Conservation (phyloP, 2,329 filamentous ascomycete species). For the Trichoderma afroharzianum region DNA sequence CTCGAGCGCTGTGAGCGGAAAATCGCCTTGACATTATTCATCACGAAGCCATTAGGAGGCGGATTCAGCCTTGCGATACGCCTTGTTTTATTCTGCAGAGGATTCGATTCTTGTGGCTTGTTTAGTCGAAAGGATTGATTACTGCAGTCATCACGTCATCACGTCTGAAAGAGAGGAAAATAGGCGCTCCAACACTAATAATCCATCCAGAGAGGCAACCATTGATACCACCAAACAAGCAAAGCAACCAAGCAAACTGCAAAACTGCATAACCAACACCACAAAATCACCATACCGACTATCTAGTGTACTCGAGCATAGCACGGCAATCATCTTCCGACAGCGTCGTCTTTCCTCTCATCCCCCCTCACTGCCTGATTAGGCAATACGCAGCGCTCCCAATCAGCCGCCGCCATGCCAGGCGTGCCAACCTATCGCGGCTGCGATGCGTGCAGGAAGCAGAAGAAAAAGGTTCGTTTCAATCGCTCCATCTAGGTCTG, state of each 20-base stretch:
- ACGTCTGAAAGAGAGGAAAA: not conserved
- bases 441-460: conserved; percentile 48
- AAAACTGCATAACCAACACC: not conserved
- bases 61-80: not conserved
- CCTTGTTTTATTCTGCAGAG: not conserved
- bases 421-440: conserved; percentile 49
- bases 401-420: conserved; percentile 37
- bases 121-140: not conserved
- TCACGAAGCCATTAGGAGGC: not conserved
- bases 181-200: not conserved
- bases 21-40: conserved; percentile 9
- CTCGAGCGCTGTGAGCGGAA: not conserved
- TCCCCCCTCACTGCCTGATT: not conserved
- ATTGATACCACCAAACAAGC: not conserved
- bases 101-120: not conserved
- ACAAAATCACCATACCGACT: not conserved
- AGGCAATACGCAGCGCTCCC: conserved; percentile 5
- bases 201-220: not conserved
- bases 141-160: not conserved
- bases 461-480: conserved; percentile 49
- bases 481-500: not conserved
- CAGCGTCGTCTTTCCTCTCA: not conserved
- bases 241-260: not conserved
- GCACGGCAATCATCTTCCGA: not conserved
- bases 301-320: not conserved